These are phyloP conservation scores for Nakazawaea siamensis DNA, from an alignment of 805 yeast genomes.

Conservation along the genomic window DNA sequence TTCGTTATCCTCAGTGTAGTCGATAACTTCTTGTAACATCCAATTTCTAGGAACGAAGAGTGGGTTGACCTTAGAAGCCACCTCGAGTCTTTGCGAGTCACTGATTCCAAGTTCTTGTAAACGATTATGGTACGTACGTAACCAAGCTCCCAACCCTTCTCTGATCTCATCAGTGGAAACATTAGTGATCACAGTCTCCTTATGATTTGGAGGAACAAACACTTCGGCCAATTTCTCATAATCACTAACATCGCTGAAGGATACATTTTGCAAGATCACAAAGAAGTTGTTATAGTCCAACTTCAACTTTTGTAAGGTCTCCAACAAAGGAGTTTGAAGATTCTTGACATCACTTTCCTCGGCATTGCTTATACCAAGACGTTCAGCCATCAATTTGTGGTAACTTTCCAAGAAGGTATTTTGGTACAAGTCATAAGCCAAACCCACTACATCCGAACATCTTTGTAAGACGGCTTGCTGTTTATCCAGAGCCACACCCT, in stretches of 20 bases:
- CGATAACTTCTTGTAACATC: constrained; percentile 79
- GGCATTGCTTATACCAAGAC: constrained; percentile 57
- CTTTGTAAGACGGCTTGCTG: constrained; percentile 44
- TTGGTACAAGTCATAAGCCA: constrained; percentile 59
- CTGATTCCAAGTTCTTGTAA: constrained; percentile 28
- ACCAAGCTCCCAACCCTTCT: constrained; percentile 40
- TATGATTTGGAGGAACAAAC: constrained; percentile 21
- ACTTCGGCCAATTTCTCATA: constrained; percentile 18
- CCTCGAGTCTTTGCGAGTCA: constrained; percentile 28
- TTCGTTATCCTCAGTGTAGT: constrained; percentile 40
- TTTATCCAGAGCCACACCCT: constrained; percentile 39
- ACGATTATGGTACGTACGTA: constrained; percentile 37
- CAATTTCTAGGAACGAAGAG: constrained; percentile 76
- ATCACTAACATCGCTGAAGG: constrained; percentile 24
- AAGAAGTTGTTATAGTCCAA: constrained; percentile 81
- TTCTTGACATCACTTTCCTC: constrained; percentile 31
- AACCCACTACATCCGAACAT: constrained; percentile 57
- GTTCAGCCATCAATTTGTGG: constrained; percentile 43
- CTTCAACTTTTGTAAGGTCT: constrained; percentile 49
- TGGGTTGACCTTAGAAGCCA: constrained; percentile 57
- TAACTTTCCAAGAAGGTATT: constrained; percentile 52
- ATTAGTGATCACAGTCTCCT: constrained; percentile 17
- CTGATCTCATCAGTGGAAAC: constrained; percentile 30
- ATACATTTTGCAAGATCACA: constrained; percentile 44
- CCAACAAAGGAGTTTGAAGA: constrained; percentile 53